These are phyloP conservation scores for Cladosporium sp. DNA, from an alignment of 2,329 filamentous ascomycete genomes.

Conservation along the genomic window DNA sequence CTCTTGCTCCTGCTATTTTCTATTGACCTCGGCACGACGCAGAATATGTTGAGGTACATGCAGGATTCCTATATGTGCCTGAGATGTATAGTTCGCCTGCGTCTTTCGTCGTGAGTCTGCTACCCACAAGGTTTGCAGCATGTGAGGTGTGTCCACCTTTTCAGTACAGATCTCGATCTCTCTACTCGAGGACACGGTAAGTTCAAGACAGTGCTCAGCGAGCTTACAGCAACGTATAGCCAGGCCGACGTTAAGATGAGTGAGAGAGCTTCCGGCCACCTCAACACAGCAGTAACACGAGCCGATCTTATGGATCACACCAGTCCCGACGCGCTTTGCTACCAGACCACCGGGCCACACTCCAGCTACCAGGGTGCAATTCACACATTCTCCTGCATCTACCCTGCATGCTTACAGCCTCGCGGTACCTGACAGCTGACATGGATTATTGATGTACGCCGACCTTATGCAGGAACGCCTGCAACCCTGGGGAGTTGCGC, in stretches of 20 bases:
- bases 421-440: neutral
- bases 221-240: constrained; percentile 4
- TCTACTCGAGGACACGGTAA: constrained; percentile 2
- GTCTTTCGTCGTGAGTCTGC: neutral
- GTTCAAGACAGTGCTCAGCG: constrained; percentile 9
- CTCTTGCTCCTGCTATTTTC: neutral
- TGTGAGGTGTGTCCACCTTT: neutral
- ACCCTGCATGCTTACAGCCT: neutral
- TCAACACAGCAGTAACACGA: neutral
- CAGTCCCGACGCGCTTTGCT: neutral
- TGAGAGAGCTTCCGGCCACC: neutral
- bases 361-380: constrained; percentile 7
- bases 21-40: neutral
- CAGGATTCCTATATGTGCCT: constrained; percentile 12
- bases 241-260: neutral
- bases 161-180: neutral
- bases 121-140: neutral
- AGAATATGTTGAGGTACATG: neutral
- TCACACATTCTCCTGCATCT: neutral
- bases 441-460: neutral
- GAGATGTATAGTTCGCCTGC: constrained; percentile 4
- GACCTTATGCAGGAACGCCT: constrained; percentile 7
- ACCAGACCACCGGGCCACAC: neutral
- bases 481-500: constrained; percentile 7
- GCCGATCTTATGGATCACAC: constrained; percentile 2